These are phyloP conservation scores for Calonectria hawksworthii DNA, from an alignment of 2,329 filamentous ascomycete species.

Conservation along the genomic window DNA sequence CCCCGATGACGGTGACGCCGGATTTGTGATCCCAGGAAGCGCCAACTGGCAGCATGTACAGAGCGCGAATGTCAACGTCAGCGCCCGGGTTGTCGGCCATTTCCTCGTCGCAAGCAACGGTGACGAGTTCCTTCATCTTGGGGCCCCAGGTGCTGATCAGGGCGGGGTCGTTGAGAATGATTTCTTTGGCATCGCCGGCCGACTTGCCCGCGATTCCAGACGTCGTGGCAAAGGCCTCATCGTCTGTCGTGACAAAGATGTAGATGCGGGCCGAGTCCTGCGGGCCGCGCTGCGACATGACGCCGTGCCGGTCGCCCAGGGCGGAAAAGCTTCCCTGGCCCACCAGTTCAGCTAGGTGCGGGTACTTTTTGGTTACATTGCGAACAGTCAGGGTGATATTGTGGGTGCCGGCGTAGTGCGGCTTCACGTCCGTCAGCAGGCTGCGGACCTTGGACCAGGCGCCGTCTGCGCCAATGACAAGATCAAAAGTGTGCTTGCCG, in stretches of 20 bases:
- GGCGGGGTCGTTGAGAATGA: constrained; percentile 37
- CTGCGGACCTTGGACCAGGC: constrained; percentile 50
- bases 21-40: constrained; percentile 55
- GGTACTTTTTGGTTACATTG: constrained; percentile 51
- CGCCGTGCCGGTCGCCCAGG: constrained; percentile 55
- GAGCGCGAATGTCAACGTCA: constrained; percentile 34
- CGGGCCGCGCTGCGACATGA: constrained; percentile 50
- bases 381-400: constrained; percentile 53
- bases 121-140: constrained; percentile 46
- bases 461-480: constrained; percentile 35
- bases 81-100: constrained; percentile 27
- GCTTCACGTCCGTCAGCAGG: constrained; percentile 52
- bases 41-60: constrained; percentile 59
- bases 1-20: constrained; percentile 66
- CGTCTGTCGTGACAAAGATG: constrained; percentile 40
- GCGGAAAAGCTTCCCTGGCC: constrained; percentile 55
- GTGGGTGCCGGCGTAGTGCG: constrained; percentile 55
- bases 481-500: constrained; percentile 1
- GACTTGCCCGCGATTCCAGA: background rate
- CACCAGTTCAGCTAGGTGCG: constrained; percentile 54
- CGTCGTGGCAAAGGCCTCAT: constrained; percentile 38
- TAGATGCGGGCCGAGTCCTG: constrained; percentile 49
- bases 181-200: background rate
- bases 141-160: constrained; percentile 46
- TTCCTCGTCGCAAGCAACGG: constrained; percentile 45